Base-by-base conservation (phyloP, 2,329 filamentous ascomycete genomes). In the Bertia moriformis region DNA sequence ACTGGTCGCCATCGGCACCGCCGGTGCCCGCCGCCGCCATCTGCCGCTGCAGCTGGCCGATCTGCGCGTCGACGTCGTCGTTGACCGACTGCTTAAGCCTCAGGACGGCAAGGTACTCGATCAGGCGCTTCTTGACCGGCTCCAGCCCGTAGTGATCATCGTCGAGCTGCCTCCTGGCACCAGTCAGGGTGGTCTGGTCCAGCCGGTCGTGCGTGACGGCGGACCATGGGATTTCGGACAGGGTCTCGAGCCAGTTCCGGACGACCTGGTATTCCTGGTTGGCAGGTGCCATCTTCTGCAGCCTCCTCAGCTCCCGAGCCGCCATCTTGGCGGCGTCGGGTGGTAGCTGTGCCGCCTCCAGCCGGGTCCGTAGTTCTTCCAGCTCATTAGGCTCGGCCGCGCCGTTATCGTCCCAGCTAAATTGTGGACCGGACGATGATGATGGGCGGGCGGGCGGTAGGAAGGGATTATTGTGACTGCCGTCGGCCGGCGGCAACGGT, bases 201-300 rank as follows among this genome's bases (percentile, higher is more conserved):
- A 98, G 71, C 20, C 86, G 78, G 52, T 96, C 89, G 44, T 91
- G 79, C 0, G 89, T 96, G 38, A 74, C 67, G 46, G 78, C 77
- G 2, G 80, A 75, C 91, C 91, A 98, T 0, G 91, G 91, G 38
- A 98, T 91, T 54, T 98, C 91, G 0, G 86, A 73, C 42, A 98
- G 62, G 10, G 87, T 96, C 60, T 98, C 91, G 12, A 98, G 69
- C 60, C 95, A 98, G 38, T 87, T 93, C 46, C 89, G 70, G 47
- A 83, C 86, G 12, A 98, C 89, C 45, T 91, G 85, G 53, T 95
- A 95, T 53, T 98, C 91, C 29, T 91, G 89, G 54, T 96, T 91
- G 39, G 85, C 85, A 0, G 91, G 88, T 51, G 86, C 87, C 85
- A 96, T 96, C 64, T 94, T 94, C 51, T 83, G 83, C 44, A 98